Base-by-base conservation (phyloP, 2,329 filamentous ascomycete genomes). In the Teratosphaeria gauchensis region DNA sequence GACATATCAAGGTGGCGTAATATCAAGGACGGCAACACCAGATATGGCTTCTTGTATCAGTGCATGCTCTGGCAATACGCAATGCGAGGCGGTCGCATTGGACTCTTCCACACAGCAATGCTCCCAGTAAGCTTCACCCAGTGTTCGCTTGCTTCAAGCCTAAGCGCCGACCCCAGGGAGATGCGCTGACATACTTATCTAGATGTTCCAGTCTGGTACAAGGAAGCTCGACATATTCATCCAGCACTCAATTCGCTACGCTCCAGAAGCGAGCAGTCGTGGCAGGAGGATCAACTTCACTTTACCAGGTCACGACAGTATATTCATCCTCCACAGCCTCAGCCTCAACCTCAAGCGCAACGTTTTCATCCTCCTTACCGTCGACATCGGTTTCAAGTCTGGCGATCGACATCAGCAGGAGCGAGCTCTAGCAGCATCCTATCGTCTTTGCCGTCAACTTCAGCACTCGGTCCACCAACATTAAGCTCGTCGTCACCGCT, bases 31-130 rank as follows among this genome's bases (percentile, higher is more conserved):
- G 7, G 14, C n/a, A 31, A 32, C 28, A 7, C 21, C 55, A 5
- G 30, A 57, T 38, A 57, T 59, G 58, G 35, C 55, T 21, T 21
- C 51, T 31, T 59, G 58, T 21, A 54, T 57, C 30, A 52, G 33
- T 35, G 48, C n/a, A 21, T 59, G 58, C 46, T 57, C 58, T n/a
- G 51, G 33, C 12, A 42, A 59, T 21, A 35, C 52, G 11, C 33
- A 59, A 21, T 59, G 58, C 33, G 55, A 59, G n/a, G 54, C 31
- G 30, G 58, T 24, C 14, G 58, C 55, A n/a, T 59, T 35, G 51
- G 51, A 57, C 21, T 21, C 32, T 14, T 21, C 51, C 4, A 59
- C 33, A 8, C 51, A 38, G 21, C 46, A 51, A 12, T 59, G 58
- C 30, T 59, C 54, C 21, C 51, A 57, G 30, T 59, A 59, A 51